phyloP scores from a whole-genome alignment of 768 basidiomycete species.

The Kwoniella mangroviensis region DNA sequence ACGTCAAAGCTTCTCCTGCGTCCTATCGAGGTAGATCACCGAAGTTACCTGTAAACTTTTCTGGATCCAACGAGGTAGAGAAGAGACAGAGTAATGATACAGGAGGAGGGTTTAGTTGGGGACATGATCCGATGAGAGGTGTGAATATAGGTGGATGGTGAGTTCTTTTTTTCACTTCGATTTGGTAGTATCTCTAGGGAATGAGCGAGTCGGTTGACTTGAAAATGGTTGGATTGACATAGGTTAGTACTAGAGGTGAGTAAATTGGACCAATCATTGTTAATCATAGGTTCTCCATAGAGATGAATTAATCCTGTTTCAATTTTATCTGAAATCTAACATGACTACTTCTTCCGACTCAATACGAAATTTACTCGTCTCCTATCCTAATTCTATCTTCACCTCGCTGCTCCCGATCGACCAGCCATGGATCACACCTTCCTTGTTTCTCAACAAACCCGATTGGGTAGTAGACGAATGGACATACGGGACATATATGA shows the following conservation, averaged over 20 bases:
- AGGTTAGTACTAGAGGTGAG: slow-evolving; percentile 50
- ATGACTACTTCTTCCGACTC: background rate
- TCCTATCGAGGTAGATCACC: background rate
- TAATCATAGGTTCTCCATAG: no score
- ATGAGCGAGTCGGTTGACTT: background rate
- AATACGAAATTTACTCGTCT: background rate
- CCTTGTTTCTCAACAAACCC: slow-evolving; percentile 50
- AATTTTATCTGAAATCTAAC: background rate
- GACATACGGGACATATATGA: slow-evolving; percentile 52
- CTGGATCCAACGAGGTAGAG: background rate
- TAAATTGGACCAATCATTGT: background rate
- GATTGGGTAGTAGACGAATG: slow-evolving; percentile 57
- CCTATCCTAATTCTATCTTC: no score
- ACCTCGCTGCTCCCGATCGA: no score
- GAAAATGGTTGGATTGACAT: background rate
- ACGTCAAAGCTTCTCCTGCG: background rate
- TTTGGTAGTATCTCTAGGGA: background rate
- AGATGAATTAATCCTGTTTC: background rate
- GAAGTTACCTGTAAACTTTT: background rate
- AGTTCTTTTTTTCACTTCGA: slow-evolving; percentile 11
- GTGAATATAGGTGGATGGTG: slow-evolving; percentile 57
- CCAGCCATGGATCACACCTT: slow-evolving; percentile 57
- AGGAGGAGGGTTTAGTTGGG: slow-evolving; percentile 42
- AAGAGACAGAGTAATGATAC: background rate
- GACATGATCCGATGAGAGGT: slow-evolving; percentile 47